These are phyloP conservation scores for Linum tenue DNA, from an alignment of 345 rosid species.

Conservation along the genomic window DNA sequence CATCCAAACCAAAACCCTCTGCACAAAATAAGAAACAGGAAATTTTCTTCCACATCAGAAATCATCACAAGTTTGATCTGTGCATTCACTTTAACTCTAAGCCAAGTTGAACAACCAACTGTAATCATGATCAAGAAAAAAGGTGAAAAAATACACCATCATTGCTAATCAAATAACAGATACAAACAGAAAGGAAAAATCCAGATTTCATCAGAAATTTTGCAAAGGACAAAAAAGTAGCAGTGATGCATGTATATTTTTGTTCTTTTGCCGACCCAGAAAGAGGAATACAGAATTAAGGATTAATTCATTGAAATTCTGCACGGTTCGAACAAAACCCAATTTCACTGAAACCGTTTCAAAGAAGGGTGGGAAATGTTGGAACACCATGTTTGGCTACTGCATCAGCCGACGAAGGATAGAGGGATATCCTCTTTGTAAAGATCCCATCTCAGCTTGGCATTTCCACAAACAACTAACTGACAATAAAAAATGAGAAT, in stretches of 20 bases:
- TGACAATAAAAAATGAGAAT: background rate
- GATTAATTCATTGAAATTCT: background rate
- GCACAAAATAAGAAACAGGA: conserved; percentile 9
- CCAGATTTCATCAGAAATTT: background rate
- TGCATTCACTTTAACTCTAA: background rate
- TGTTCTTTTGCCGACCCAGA: background rate
- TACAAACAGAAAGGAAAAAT: no score
- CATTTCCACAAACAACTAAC: background rate
- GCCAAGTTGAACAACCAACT: background rate
- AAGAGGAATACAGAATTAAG: background rate
- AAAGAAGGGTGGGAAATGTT: background rate
- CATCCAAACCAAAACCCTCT: conserved; percentile 20
- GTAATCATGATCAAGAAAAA: background rate
- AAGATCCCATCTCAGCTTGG: background rate
- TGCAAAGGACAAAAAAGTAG: background rate
- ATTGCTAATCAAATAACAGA: no score
- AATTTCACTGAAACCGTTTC: no score
- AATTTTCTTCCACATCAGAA: conserved; percentile 8
- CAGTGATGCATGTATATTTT: background rate
- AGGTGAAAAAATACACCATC: background rate
- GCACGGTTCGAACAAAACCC: background rate
- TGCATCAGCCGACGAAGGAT: background rate
- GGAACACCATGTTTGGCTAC: background rate
- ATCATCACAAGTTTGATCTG: background rate
- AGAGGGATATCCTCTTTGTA: background rate